A percentile compares a stretch with the other conserved stretches of the same genome.
Conservation (phyloP, 768 basidiomycete species). For the Calvatia gigantea region DNA sequence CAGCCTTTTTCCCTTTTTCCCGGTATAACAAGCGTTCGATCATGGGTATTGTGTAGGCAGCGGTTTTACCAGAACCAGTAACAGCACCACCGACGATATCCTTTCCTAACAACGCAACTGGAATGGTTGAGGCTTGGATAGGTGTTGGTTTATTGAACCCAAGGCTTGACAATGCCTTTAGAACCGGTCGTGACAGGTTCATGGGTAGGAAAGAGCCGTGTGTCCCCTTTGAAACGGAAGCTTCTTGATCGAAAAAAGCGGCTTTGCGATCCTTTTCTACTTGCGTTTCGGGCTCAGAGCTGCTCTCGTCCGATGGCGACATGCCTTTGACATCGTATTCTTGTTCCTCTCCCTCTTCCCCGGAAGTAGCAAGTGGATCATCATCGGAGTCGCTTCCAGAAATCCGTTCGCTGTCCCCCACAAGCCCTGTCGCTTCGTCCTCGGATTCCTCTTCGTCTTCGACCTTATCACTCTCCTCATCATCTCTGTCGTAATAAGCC, state of each 20-base stretch:
- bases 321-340: slow-evolving; percentile 33
- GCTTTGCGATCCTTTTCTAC: slow-evolving; percentile 76
- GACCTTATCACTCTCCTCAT: slow-evolving; percentile 21
- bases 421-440: slow-evolving; percentile 23
- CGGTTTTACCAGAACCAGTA: slow-evolving; percentile 98
- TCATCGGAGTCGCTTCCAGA: slow-evolving; percentile 16
- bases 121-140: slow-evolving; percentile 92
- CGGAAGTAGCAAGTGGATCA: slow-evolving; percentile 15
- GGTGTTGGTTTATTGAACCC: slow-evolving; percentile 87
- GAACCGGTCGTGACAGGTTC: slow-evolving; percentile 92
- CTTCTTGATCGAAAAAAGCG: slow-evolving; percentile 79
- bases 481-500: slow-evolving; percentile 19
- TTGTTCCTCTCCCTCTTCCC: slow-evolving; percentile 15
- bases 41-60: slow-evolving; percentile 94
- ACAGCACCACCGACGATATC: slow-evolving; percentile 95
- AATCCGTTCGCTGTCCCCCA: slow-evolving; percentile 25
- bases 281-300: slow-evolving; percentile 51
- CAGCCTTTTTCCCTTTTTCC: slow-evolving; percentile 83
- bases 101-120: slow-evolving; percentile 89
- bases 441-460: slow-evolving; percentile 19
- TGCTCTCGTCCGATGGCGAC: slow-evolving; percentile 21
- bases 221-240: slow-evolving; percentile 36
- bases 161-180: slow-evolving; percentile 84
- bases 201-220: slow-evolving; percentile 85
- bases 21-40: slow-evolving; percentile 90